Evolutionary conservation across 2,329 filamentous ascomycete species (phyloP).

Genomic region (Fusarium sp.): DNA sequence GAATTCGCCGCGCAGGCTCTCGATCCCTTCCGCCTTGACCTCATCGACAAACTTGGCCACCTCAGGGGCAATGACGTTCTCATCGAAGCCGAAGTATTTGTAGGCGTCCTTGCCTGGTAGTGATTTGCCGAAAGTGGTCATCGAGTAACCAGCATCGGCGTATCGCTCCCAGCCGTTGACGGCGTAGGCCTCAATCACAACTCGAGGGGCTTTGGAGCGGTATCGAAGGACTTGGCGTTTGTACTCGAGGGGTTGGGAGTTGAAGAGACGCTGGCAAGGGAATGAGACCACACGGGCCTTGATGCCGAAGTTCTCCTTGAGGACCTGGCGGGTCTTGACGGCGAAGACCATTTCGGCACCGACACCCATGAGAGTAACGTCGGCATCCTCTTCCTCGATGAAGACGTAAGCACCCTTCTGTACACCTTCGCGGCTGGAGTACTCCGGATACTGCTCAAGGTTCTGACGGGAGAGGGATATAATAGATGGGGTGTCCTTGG

Average conservation of each 20-base stretch:
- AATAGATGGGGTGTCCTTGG: conserved; percentile 54
- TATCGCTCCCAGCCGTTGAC: conserved; percentile 69
- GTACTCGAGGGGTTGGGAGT: conserved; percentile 55
- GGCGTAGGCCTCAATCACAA: conserved; percentile 69
- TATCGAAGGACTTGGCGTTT: conserved; percentile 55
- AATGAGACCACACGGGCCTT: conserved; percentile 54
- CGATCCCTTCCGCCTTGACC: conserved; percentile 44
- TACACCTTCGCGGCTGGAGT: conserved; percentile 53
- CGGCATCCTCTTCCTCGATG: conserved; percentile 53
- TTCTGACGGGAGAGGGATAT: conserved; percentile 59
- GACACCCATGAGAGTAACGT: conserved; percentile 56
- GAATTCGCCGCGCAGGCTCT: conserved; percentile 46
- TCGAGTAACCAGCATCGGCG: conserved; percentile 63
- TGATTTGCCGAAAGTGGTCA: conserved; percentile 65
- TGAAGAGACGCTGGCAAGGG: conserved; percentile 56
- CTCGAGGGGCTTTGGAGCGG: conserved; percentile 55
- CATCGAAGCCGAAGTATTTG: conserved; percentile 65
- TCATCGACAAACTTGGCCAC: conserved; percentile 48
- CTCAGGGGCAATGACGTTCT: conserved; percentile 50
- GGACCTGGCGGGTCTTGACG: conserved; percentile 45
- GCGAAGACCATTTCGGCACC: conserved; percentile 50
- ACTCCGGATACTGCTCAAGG: conserved; percentile 51
- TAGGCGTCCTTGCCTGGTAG: conserved; percentile 64
- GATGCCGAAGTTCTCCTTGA: conserved; percentile 52
- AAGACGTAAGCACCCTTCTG: conserved; percentile 58